phyloP scores from a whole-genome alignment of 768 basidiomycete species.

The Suillus placidus region DNA sequence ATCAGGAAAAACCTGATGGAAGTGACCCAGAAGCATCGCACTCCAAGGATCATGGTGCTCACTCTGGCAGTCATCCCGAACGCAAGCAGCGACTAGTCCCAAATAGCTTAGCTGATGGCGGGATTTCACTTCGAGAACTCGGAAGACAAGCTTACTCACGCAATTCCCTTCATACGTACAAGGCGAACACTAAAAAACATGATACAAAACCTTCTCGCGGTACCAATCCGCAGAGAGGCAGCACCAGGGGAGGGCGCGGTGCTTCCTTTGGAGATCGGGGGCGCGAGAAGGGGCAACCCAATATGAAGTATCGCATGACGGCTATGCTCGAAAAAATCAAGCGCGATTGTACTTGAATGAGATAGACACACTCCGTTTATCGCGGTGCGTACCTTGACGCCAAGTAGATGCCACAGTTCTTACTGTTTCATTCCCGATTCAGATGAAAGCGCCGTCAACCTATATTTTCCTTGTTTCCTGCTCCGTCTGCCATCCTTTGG shows the following conservation, averaged over 20 bases:
- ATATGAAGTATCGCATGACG: conserved; percentile 88
- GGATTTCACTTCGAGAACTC: conserved; percentile 56
- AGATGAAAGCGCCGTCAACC: conserved; percentile 33
- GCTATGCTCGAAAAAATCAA: conserved; percentile 87
- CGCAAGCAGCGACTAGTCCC: conserved; percentile 3
- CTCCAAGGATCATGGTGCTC: conserved; percentile 3
- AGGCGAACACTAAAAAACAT: conserved; percentile 43
- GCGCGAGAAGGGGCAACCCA: conserved; percentile 51
- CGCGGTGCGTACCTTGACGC: conserved; percentile 7
- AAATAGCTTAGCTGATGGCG: conserved; percentile 14
- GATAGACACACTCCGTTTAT: conserved; percentile 3
- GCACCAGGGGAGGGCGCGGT: conserved; percentile 32
- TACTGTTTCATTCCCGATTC: background rate
- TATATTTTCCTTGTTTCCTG: conserved; percentile 60
- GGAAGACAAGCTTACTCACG: conserved; percentile 64
- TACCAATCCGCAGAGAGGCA: conserved; percentile 21
- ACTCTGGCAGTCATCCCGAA: background rate
- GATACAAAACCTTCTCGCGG: conserved; percentile 5
- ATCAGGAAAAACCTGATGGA: background rate
- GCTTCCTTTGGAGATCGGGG: conserved; percentile 34
- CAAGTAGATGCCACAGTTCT: conserved; percentile 9
- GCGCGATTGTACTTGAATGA: conserved; percentile 48
- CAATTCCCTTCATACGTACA: conserved; percentile 59
- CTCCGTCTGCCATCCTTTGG: conserved; percentile 42
- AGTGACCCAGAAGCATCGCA: background rate